Base-by-base conservation (phyloP, 2,329 filamentous ascomycete species). In the Amesomyces nigricolor region DNA sequence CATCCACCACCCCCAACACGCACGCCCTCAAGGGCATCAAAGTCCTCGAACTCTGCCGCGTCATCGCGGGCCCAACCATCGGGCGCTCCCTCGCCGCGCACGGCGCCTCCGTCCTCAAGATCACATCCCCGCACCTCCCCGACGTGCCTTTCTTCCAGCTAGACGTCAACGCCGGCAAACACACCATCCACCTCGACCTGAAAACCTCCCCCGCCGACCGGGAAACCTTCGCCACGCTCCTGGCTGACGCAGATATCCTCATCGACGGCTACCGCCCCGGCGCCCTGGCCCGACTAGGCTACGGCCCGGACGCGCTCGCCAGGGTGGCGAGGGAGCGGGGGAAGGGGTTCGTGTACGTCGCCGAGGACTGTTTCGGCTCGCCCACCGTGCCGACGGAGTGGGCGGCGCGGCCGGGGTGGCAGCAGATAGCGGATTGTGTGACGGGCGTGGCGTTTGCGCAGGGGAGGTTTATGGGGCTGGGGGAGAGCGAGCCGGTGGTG, bases 31-130 rank as follows among this genome's bases (percentile, higher is more conserved):
- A 75, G 65, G 87, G 87, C 0, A 76, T 90, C 67, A 86, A 85
- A 61, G 86, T 91, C 5, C 76, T 91, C 5, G 88, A 91, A 65
- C 72, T 91, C 30, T 88, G 86, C 65, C 82, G 87, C 40, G 84
- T 90, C 64, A 89, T 91, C 60, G 87, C 87, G 3, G 87, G 86
- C 0, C 87, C 87, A n/a, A 81, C 84, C 4, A 83, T 90, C 61
- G 82, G 82, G 3, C 80, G 86, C 30, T 83, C 83, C 1, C 76
- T 91, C 0, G 86, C 84, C n/a, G 87, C 88, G 59, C 86, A 89
- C 65, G 88, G 88, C 2, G 87, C 87, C 7, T 80, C 85, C 51
- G 86, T 91, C 0, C 76, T 91, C 61, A 87, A 89, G 63, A 76
- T 90, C 45, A 89, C 86, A 2, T 82, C 81, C 7, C 79, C 83